Evolutionary conservation across 352 stramenopile species (phyloP).

Genomic region (Pythium grandisporangium): DNA sequence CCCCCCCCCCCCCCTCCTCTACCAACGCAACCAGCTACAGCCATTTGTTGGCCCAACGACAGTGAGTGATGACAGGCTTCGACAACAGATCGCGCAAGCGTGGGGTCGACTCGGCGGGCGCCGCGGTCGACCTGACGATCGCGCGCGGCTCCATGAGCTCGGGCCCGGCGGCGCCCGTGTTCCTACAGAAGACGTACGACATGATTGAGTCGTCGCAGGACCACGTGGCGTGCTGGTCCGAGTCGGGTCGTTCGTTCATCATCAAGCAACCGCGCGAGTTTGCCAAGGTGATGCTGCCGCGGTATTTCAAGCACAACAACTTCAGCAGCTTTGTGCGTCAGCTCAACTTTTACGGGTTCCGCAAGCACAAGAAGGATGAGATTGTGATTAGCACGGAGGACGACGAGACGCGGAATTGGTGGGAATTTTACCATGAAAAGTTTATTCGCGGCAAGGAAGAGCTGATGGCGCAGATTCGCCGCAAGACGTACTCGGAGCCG

Average conservation of each 20-base stretch:
- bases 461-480: conserved; percentile 81
- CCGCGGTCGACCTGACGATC: conserved; percentile 15
- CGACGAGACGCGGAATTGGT: conserved; percentile 83
- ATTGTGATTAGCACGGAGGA: conserved; percentile 69
- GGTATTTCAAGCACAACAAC: conserved; percentile 95
- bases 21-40: too few species aligned
- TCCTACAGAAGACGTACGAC: conserved; percentile 91
- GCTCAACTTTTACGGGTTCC: conserved; percentile 93
- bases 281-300: conserved; percentile 83
- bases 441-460: conserved; percentile 81
- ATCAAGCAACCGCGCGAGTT: conserved; percentile 91
- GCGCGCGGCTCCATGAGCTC: conserved; percentile 3
- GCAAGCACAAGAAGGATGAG: conserved; percentile 89
- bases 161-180: conserved; percentile 43
- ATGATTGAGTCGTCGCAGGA: conserved; percentile 87
- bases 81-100: conserved; percentile 18
- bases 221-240: conserved; percentile 71
- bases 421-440: conserved; percentile 90
- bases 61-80: conserved; percentile 5
- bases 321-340: conserved; percentile 91
- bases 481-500: conserved; percentile 84
- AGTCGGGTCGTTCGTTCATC: conserved; percentile 80
- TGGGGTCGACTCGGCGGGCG: conserved; percentile 5
- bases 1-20: too few species aligned
- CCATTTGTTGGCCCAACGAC: background rate